These are phyloP conservation scores for Naganishia friedmannii DNA, from an alignment of 768 basidiomycete species.

Conservation along the genomic window DNA sequence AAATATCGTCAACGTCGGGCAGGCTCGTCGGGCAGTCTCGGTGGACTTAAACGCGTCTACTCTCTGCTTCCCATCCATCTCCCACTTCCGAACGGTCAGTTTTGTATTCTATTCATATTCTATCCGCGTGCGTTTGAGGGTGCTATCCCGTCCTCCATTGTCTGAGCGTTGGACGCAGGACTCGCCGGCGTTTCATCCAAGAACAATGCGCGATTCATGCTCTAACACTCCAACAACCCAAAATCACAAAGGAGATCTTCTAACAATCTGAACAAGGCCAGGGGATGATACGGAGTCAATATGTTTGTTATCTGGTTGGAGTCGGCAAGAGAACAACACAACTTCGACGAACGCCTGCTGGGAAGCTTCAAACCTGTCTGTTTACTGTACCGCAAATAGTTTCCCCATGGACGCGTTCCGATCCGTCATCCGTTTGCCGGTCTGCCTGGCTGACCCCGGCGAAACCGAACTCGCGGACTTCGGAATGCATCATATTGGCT, in stretches of 20 bases:
- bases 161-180: neutral
- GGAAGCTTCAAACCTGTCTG: neutral
- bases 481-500: too few relatives aligned
- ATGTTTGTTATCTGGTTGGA: neutral
- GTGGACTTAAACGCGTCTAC: neutral
- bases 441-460: neutral
- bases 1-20: neutral
- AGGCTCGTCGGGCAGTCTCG: neutral
- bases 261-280: neutral
- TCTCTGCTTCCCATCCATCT: too few relatives aligned
- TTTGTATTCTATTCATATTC: neutral
- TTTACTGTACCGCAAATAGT: neutral
- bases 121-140: neutral
- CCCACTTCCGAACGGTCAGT: neutral
- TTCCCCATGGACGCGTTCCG: neutral
- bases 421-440: constrained; percentile 1
- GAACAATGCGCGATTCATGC: neutral
- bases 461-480: too few relatives aligned
- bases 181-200: constrained; percentile 1
- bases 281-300: too few relatives aligned
- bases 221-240: neutral
- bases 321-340: neutral
- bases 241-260: neutral
- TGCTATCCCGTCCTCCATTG: neutral
- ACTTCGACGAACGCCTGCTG: neutral